These are phyloP conservation scores for Populus nigra DNA, from an alignment of 345 rosid species.

Conservation along the genomic window DNA sequence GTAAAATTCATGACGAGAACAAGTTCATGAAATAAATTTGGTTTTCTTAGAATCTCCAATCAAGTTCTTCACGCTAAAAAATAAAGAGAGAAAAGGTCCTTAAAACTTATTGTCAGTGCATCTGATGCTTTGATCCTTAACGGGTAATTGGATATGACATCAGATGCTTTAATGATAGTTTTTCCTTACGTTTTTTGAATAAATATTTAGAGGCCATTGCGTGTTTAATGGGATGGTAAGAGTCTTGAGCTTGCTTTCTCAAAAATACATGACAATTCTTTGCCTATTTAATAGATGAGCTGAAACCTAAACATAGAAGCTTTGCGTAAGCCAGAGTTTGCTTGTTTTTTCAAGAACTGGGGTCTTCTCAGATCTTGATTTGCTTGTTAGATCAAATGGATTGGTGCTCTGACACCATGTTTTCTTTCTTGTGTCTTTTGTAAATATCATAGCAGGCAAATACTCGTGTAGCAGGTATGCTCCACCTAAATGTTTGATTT, in stretches of 20 bases:
- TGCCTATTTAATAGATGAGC: neutral
- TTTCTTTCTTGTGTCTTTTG: neutral
- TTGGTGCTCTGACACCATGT: neutral
- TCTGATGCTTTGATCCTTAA: neutral
- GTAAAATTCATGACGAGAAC: neutral
- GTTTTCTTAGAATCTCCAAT: neutral
- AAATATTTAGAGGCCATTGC: neutral
- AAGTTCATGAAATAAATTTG: neutral
- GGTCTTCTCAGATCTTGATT: neutral
- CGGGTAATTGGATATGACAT: neutral
- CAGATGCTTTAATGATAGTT: neutral
- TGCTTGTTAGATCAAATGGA: neutral
- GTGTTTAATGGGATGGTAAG: neutral
- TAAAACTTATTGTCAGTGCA: neutral
- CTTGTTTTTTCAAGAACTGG: neutral
- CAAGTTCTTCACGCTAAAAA: neutral
- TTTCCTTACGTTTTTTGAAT: neutral
- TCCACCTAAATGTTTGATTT: neutral
- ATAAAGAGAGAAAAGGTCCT: neutral
- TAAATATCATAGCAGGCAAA: neutral
- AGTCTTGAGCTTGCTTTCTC: neutral
- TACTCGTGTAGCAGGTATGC: neutral
- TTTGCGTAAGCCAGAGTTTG: neutral
- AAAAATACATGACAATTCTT: neutral
- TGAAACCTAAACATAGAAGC: neutral